These are phyloP conservation scores for Solanum sitiens DNA, from an alignment of 257 asterid genomes.

Conservation along the genomic window DNA sequence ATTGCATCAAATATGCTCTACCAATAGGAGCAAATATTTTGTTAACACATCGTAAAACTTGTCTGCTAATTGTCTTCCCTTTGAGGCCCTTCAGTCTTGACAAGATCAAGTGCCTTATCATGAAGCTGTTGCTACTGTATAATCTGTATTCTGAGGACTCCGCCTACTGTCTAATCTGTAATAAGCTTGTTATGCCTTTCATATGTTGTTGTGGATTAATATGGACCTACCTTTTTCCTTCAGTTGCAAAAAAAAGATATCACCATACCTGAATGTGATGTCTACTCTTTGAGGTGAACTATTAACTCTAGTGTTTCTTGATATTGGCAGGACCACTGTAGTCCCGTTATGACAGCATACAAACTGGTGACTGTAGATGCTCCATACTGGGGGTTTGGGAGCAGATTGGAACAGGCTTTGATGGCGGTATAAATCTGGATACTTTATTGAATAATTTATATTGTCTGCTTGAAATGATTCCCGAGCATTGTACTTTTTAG, in stretches of 20 bases:
- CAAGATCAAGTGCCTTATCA: not conserved
- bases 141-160: not conserved
- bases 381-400: conserved; percentile 91
- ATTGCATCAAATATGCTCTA: not conserved
- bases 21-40: not conserved
- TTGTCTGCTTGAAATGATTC: not conserved
- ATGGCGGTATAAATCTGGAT: conserved; percentile 36
- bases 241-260: not conserved
- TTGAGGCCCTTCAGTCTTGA: not conserved
- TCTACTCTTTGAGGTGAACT: not conserved
- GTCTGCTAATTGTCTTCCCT: not conserved
- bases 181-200: not conserved
- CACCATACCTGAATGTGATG: not conserved
- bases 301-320: not conserved
- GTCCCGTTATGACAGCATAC: conserved; percentile 87
- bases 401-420: conserved; percentile 67
- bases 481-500: not conserved
- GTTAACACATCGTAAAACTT: not conserved
- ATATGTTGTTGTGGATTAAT: not conserved
- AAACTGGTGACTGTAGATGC: conserved; percentile 80
- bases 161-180: not conserved
- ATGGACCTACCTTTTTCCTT: not conserved
- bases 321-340: conserved; percentile 45
- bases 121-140: not conserved
- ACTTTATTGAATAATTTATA: not conserved